Conservation (phyloP, 257 asterid species). For the Rehmannia glutinosa region DNA sequence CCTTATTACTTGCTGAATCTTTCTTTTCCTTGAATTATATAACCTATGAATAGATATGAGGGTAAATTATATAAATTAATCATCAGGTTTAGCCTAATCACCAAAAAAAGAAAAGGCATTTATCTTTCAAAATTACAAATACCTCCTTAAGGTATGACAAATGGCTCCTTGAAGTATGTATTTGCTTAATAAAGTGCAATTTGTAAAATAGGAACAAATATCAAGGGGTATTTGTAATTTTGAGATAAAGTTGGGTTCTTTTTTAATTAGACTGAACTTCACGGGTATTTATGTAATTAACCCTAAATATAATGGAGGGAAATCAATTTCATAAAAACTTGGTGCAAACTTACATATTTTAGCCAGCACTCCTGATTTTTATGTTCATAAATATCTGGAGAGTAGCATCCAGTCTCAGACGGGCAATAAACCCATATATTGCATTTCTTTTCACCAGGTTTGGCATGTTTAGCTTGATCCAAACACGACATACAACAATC, state of each 20-base stretch:
- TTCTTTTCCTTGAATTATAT: neutral
- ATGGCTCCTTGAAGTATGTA: neutral
- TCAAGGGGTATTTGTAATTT: neutral
- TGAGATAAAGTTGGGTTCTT: neutral
- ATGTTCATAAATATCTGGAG: constrained; percentile 89
- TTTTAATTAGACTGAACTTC: neutral
- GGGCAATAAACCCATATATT: constrained; percentile 96
- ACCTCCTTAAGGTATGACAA: neutral
- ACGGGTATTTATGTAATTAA: too few relatives aligned
- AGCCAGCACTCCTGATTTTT: constrained; percentile 93
- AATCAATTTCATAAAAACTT: neutral
- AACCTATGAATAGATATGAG: neutral
- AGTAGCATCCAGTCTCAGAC: constrained; percentile 70
- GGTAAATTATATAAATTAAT: too few relatives aligned
- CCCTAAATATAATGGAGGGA: neutral
- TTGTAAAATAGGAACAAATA: neutral
- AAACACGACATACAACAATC: constrained; percentile 95
- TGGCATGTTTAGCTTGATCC: constrained; percentile 70
- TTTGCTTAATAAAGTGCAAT: neutral
- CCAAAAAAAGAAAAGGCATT: neutral
- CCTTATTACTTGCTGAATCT: neutral
- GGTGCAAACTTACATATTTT: constrained; percentile 57
- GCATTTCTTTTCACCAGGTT: constrained; percentile 58
- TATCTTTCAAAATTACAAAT: neutral
- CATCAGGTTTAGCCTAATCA: neutral